These are phyloP conservation scores for Vinca minor DNA, from an alignment of 257 asterid species.

Conservation along the genomic window DNA sequence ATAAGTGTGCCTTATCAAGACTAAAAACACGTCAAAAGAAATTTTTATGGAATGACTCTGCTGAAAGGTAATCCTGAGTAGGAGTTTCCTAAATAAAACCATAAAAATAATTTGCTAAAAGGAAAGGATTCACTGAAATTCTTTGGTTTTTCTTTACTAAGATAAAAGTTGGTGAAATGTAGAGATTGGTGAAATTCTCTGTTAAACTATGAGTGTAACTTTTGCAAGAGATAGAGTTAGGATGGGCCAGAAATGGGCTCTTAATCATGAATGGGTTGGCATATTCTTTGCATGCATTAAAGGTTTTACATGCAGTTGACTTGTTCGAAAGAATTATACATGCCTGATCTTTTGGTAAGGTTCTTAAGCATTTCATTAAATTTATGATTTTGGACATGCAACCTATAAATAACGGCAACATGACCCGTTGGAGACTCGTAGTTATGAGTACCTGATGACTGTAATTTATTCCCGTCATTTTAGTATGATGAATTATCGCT, in stretches of 20 bases:
- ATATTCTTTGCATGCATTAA: no score
- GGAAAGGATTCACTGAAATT: no score
- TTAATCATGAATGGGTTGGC: neutral
- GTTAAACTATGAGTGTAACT: neutral
- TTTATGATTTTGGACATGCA: neutral
- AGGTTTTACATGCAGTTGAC: neutral
- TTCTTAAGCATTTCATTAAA: neutral
- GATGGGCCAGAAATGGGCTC: neutral
- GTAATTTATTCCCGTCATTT: neutral
- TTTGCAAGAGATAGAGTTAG: neutral
- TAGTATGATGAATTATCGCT: neutral
- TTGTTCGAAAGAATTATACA: neutral
- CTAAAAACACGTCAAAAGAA: constrained; percentile 42
- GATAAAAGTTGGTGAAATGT: neutral
- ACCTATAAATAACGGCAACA: neutral
- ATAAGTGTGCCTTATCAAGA: constrained; percentile 47
- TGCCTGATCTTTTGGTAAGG: neutral
- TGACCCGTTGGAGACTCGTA: neutral
- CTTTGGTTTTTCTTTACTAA: neutral
- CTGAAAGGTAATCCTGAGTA: constrained; percentile 61
- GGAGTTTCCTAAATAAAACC: constrained; percentile 6
- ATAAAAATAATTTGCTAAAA: constrained; percentile 2
- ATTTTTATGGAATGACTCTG: constrained; percentile 78
- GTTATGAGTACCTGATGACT: neutral
- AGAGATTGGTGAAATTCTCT: neutral